phyloP scores from a whole-genome alignment of 345 rosid genomes.

The Litchi chinensis region DNA sequence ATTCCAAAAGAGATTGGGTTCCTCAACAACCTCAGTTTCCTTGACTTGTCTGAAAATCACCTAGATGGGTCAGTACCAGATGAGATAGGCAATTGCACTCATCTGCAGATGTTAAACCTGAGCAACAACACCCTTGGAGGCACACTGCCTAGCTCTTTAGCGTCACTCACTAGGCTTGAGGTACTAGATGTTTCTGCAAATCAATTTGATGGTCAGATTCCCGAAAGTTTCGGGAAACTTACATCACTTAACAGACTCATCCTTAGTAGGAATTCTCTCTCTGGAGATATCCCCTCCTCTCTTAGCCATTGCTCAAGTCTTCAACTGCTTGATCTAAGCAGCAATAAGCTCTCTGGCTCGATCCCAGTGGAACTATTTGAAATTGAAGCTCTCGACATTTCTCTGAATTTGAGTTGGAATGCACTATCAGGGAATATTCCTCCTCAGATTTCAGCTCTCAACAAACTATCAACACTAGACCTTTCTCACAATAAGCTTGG shows the following conservation, averaged over 20 bases:
- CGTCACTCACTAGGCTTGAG: slow-evolving; percentile 59
- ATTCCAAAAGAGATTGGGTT: slow-evolving; percentile 69
- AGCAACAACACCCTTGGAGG: slow-evolving; percentile 83
- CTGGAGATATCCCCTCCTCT: slow-evolving; percentile 55
- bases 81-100: slow-evolving; percentile 74
- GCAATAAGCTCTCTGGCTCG: slow-evolving; percentile 55
- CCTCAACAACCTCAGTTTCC: slow-evolving; percentile 67
- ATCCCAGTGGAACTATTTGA: slow-evolving; percentile 59
- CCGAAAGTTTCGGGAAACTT: slow-evolving; percentile 58
- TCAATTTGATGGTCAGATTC: slow-evolving; percentile 50
- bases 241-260: slow-evolving; percentile 56
- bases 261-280: slow-evolving; percentile 50
- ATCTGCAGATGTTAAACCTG: slow-evolving; percentile 69
- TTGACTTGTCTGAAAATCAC: slow-evolving; percentile 65
- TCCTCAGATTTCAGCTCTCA: slow-evolving; percentile 49
- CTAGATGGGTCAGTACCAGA: slow-evolving; percentile 63
- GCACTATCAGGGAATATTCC: slow-evolving; percentile 60
- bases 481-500: slow-evolving; percentile 66
- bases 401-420: slow-evolving; percentile 75
- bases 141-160: slow-evolving; percentile 61
- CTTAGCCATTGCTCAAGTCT: slow-evolving; percentile 61
- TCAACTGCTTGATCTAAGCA: slow-evolving; percentile 75
- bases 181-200: slow-evolving; percentile 69
- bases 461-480: slow-evolving; percentile 63
- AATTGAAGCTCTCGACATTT: slow-evolving; percentile 66